phyloP scores from a whole-genome alignment of 2,329 filamentous ascomycete genomes.

The Purpureocillium lavendulum region DNA sequence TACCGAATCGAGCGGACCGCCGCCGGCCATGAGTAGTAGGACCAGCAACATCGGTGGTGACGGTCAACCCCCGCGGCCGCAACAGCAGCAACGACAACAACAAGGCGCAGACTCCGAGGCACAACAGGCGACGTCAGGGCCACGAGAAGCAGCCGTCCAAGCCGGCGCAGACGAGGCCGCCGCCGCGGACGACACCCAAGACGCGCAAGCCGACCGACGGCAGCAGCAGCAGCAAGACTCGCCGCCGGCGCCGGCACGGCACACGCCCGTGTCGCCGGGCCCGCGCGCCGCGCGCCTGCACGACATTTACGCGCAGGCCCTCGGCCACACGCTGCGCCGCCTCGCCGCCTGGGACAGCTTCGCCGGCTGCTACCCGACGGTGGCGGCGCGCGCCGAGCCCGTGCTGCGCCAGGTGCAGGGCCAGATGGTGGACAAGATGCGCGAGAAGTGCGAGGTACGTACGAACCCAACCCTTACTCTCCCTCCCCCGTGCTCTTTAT shows the following conservation, averaged over 20 bases:
- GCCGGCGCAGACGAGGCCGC: no score
- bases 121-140: neutral
- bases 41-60: no score
- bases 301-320: constrained; percentile 42
- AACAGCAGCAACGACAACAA: constrained; percentile 1
- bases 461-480: no score
- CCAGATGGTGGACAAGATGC: constrained; percentile 49
- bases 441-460: constrained; percentile 40
- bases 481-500: no score
- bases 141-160: constrained; percentile 2
- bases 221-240: no score
- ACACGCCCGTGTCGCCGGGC: constrained; percentile 40
- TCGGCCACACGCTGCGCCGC: constrained; percentile 45
- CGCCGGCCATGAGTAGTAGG: no score
- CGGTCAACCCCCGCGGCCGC: no score
- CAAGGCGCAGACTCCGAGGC: neutral
- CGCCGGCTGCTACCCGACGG: constrained; percentile 52
- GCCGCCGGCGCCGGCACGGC: constrained; percentile 26
- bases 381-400: constrained; percentile 40
- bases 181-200: no score
- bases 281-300: constrained; percentile 48
- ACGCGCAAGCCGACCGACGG: no score
- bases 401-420: constrained; percentile 46
- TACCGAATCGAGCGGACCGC: no score
- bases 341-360: constrained; percentile 49